phyloP scores from a whole-genome alignment of 2,329 filamentous ascomycete species.

The Hymenoscyphus fructigenus region DNA sequence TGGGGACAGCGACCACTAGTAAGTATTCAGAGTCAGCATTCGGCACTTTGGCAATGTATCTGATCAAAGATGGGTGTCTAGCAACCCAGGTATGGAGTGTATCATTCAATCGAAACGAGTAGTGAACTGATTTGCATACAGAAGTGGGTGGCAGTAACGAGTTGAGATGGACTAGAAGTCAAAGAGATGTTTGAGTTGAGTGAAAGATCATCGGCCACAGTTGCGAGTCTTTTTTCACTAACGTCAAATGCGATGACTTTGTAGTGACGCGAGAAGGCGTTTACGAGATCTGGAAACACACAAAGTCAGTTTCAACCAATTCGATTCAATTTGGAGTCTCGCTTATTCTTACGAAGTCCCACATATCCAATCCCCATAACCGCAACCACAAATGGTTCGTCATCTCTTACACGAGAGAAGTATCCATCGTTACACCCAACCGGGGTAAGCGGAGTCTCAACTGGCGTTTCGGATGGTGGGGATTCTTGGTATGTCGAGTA shows the following conservation, averaged over 20 bases:
- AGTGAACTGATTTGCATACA: background rate
- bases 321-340: background rate
- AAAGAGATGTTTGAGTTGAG: background rate
- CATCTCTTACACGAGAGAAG: conserved; percentile 1
- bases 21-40: background rate
- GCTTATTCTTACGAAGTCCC: background rate
- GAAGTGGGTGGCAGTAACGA: conserved; percentile 45
- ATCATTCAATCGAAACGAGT: background rate
- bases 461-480: background rate
- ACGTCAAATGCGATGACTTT: conserved; percentile 16
- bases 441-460: background rate
- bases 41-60: background rate
- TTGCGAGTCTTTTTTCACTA: background rate
- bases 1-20: conserved; percentile 43
- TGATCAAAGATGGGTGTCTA: background rate
- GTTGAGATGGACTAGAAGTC: conserved; percentile 24
- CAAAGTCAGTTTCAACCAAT: background rate
- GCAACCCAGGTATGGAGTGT: background rate
- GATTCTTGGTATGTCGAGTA: background rate
- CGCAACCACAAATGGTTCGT: conserved; percentile 41
- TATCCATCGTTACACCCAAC: background rate
- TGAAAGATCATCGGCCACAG: background rate
- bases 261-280: conserved; percentile 2
- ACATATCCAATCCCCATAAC: conserved; percentile 55
- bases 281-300: background rate